Conservation (phyloP, 2,329 filamentous ascomycete genomes). For the Apiospora malaysiana region DNA sequence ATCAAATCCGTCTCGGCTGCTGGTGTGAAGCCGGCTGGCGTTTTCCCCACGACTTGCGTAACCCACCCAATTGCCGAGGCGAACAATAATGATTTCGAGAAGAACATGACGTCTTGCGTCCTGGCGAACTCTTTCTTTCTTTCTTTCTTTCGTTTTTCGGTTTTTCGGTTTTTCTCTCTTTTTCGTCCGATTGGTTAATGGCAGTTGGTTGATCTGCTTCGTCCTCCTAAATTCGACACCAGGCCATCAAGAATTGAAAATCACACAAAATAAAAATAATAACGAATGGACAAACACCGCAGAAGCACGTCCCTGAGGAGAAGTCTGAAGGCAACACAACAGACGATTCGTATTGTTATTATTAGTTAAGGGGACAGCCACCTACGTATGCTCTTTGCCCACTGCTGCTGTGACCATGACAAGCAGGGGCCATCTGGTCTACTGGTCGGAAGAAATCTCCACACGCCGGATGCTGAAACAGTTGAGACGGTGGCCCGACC, state of each 20-base stretch:
- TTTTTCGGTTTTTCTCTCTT: background rate
- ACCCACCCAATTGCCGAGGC: background rate
- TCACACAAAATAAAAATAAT: background rate
- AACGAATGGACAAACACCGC: background rate
- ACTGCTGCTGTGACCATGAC: constrained; percentile 5
- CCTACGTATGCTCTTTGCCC: background rate
- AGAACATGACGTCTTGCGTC: constrained; percentile 12
- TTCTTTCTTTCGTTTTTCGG: no score
- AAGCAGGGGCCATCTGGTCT: constrained; percentile 8
- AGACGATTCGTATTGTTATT: background rate
- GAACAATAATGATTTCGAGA: constrained; percentile 4
- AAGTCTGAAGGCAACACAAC: background rate
- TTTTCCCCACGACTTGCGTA: constrained; percentile 26
- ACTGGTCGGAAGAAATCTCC: background rate
- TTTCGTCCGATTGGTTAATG: background rate
- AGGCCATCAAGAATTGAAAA: constrained; percentile 7
- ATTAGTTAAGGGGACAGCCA: background rate
- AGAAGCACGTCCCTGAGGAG: background rate
- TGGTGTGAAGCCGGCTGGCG: constrained; percentile 36
- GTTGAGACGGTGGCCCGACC: background rate
- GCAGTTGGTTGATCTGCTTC: background rate
- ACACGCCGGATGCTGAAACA: background rate
- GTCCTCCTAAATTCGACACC: background rate
- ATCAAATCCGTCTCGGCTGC: constrained; percentile 35
- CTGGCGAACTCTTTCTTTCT: background rate